Conservation (phyloP, 257 asterid species). For the Mentha longifolia region DNA sequence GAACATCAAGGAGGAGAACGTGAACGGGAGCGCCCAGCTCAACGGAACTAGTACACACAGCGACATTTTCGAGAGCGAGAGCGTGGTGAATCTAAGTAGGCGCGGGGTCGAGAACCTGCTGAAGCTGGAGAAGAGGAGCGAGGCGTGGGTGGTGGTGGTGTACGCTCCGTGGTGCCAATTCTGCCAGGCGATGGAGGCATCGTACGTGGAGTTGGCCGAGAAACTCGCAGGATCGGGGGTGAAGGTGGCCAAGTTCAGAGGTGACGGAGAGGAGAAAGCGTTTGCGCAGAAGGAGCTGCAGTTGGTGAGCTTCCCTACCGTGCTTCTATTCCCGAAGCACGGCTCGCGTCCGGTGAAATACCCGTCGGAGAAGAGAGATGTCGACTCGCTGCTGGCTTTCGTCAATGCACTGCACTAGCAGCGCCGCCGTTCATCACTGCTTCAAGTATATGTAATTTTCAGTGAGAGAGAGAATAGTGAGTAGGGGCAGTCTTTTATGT, state of each 20-base stretch:
- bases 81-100: constrained; percentile 60
- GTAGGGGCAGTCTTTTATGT: background rate
- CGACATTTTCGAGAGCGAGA: constrained; percentile 56
- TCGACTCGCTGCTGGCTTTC: constrained; percentile 75
- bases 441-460: background rate
- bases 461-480: background rate
- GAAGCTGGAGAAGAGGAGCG: constrained; percentile 64
- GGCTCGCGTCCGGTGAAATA: constrained; percentile 66
- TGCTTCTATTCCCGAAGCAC: constrained; percentile 75
- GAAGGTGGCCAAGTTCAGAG: constrained; percentile 81
- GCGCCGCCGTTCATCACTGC: background rate
- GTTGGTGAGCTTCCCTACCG: constrained; percentile 79
- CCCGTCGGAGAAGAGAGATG: constrained; percentile 83
- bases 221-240: constrained; percentile 67
- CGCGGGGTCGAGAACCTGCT: constrained; percentile 78
- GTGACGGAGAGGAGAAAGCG: constrained; percentile 82
- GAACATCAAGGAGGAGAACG: constrained; percentile 62
- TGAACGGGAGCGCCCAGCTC: constrained; percentile 46
- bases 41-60: constrained; percentile 45
- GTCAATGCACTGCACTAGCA: constrained; percentile 52
- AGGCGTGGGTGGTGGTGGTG: constrained; percentile 79
- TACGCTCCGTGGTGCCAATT: constrained; percentile 93
- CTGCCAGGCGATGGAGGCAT: constrained; percentile 88
- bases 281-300: constrained; percentile 71
- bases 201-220: constrained; percentile 68